Percentiles rank a stretch among this genome's conserved stretches.
These are phyloP conservation scores for Solanum tacnaense DNA, from an alignment of 257 asterid genomes.

Conservation along the genomic window DNA sequence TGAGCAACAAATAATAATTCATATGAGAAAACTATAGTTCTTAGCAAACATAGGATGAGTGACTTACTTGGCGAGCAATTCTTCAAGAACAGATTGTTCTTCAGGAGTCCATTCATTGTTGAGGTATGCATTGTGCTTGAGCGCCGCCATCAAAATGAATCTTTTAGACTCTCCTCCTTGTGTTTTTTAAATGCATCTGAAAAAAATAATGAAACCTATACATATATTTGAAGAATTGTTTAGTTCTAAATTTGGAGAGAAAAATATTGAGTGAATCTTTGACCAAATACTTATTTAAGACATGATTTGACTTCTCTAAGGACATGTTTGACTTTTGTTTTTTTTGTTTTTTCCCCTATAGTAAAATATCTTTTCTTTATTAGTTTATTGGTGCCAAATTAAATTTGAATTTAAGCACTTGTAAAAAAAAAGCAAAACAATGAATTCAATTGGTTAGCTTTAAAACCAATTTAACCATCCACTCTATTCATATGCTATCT, in stretches of 20 bases:
- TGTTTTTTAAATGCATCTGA: not conserved
- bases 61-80: constrained; percentile 49
- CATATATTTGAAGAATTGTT: not conserved
- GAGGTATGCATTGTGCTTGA: constrained; percentile 59
- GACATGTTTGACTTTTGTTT: not conserved
- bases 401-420: no score
- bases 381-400: no score
- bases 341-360: no score
- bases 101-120: constrained; percentile 60
- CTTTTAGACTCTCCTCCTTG: not conserved
- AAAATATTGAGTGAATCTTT: not conserved
- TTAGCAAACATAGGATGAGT: not conserved
- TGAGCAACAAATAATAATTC: not conserved
- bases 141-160: constrained; percentile 14
- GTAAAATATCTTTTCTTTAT: no score
- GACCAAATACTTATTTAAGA: not conserved
- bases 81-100: constrained; percentile 67
- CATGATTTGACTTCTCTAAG: not conserved
- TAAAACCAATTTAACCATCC: not conserved
- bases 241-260: not conserved
- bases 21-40: not conserved
- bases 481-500: not conserved
- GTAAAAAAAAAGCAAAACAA: no score
- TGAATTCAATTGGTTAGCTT: not conserved
- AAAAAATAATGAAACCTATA: not conserved